Conservation (phyloP, 768 basidiomycete species). For the Naematelia encephala region DNA sequence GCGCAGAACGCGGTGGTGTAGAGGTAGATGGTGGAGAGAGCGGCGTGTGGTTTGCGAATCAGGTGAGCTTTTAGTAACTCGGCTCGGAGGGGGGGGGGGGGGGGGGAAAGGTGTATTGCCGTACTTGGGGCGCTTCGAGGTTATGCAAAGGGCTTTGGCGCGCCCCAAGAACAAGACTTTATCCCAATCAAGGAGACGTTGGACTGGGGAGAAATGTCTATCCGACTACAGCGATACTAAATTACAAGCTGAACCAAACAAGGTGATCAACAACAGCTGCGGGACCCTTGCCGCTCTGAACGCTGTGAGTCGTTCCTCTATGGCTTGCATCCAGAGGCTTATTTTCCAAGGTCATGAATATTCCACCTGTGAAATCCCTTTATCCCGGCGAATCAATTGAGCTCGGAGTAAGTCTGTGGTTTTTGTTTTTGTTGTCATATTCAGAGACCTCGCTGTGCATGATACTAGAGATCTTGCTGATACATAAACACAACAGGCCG, state of each 20-base stretch:
- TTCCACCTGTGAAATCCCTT: constrained; percentile 25
- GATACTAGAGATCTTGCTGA: too few relatives aligned
- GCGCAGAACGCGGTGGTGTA: constrained; percentile 34
- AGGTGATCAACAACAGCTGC: constrained; percentile 93
- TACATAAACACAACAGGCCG: constrained; percentile 52
- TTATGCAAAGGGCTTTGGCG: too few relatives aligned
- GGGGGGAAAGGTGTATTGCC: too few relatives aligned
- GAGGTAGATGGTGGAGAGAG: constrained; percentile 54
- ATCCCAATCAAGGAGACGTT: too few relatives aligned
- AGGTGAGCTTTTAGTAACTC: too few relatives aligned
- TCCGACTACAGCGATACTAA: neutral
- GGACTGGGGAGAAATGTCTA: too few relatives aligned
- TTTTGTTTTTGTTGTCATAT: too few relatives aligned
- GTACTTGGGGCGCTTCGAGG: too few relatives aligned
- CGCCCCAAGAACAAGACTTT: too few relatives aligned
- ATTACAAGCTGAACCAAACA: constrained; percentile 2
- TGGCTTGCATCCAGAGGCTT: too few relatives aligned
- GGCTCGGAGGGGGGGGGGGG: too few relatives aligned
- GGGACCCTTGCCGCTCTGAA: constrained; percentile 93
- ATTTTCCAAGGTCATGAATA: constrained; percentile 51
- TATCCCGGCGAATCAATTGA: constrained; percentile 33
- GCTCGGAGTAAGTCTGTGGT: constrained; percentile 45
- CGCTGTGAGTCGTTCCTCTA: constrained; percentile 56
- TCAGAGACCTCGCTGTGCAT: too few relatives aligned
- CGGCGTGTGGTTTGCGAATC: constrained; percentile 81